phyloP scores from a whole-genome alignment of 169 alveolate species.

The Plasmodium yoelii region DNA sequence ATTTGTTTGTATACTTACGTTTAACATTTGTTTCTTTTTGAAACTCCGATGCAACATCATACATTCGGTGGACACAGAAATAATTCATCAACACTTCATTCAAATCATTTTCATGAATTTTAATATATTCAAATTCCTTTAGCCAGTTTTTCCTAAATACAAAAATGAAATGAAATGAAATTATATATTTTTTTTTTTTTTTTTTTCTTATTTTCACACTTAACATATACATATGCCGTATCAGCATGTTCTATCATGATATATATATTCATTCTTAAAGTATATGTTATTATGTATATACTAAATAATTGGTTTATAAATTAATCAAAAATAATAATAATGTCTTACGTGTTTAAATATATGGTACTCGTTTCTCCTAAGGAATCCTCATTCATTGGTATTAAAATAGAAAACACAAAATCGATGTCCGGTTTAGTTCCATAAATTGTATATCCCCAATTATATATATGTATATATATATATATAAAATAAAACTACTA shows the following conservation, averaged over 20 bases:
- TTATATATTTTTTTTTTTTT: too few species aligned
- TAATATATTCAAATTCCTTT: conserved; percentile 61
- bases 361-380: conserved; percentile 31
- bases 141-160: conserved; percentile 64
- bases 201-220: background rate
- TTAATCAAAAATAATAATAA: conserved; percentile 2
- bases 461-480: too few species aligned
- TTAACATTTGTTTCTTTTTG: conserved; percentile 61
- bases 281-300: background rate
- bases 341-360: conserved; percentile 68
- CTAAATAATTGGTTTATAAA: too few species aligned
- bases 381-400: conserved; percentile 60
- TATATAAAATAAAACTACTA: background rate
- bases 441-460: too few species aligned
- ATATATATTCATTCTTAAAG: background rate
- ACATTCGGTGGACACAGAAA: conserved; percentile 73
- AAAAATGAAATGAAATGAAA: too few species aligned
- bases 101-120: conserved; percentile 66
- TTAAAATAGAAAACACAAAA: background rate
- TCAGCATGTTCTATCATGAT: background rate
- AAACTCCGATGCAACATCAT: conserved; percentile 72
- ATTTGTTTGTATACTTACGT: conserved; percentile 20
- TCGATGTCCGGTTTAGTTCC: too few species aligned
- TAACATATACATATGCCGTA: background rate
- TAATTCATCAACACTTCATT: conserved; percentile 71